These are phyloP conservation scores for Asterionellopsis glacialis DNA, from an alignment of 108 stramenopile species.

Conservation along the genomic window DNA sequence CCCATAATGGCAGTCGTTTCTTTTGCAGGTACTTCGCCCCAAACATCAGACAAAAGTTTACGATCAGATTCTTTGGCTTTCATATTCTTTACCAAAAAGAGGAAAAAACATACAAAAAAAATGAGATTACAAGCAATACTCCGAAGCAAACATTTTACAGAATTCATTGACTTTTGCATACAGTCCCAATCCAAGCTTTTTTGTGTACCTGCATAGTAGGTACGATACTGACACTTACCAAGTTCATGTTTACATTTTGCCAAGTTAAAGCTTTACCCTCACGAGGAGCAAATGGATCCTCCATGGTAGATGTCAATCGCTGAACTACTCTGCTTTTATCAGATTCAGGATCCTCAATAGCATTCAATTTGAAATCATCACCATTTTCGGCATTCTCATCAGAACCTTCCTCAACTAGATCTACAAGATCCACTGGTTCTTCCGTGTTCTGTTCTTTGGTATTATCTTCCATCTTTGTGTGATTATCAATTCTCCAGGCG, in stretches of 20 bases:
- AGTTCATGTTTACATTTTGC: conserved; percentile 39
- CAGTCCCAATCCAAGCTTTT: not conserved
- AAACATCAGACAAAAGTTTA: conserved; percentile 38
- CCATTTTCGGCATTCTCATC: too few species aligned
- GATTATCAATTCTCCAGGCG: too few species aligned
- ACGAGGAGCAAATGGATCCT: conserved; percentile 33
- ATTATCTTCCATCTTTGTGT: too few species aligned
- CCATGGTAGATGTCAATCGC: not conserved
- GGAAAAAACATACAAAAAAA: not conserved
- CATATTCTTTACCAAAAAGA: conserved; percentile 14
- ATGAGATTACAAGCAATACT: conserved; percentile 3
- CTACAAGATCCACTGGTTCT: not conserved
- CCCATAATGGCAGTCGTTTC: conserved; percentile 59
- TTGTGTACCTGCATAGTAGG: too few species aligned
- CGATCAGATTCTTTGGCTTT: conserved; percentile 5
- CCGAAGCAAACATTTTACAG: not conserved
- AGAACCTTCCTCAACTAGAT: not conserved
- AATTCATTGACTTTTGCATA: not conserved
- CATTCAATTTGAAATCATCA: not conserved
- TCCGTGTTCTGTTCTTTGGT: not conserved
- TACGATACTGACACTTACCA: conserved; percentile 17
- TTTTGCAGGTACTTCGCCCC: conserved; percentile 49
- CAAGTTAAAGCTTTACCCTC: conserved; percentile 38
- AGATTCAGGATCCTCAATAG: not conserved
- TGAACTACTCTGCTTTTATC: too few species aligned